Evolutionary conservation across 2,329 filamentous ascomycete species (phyloP), one percentile per base, ranked within the genome.

Genomic region (Fusarium penzigii): DNA sequence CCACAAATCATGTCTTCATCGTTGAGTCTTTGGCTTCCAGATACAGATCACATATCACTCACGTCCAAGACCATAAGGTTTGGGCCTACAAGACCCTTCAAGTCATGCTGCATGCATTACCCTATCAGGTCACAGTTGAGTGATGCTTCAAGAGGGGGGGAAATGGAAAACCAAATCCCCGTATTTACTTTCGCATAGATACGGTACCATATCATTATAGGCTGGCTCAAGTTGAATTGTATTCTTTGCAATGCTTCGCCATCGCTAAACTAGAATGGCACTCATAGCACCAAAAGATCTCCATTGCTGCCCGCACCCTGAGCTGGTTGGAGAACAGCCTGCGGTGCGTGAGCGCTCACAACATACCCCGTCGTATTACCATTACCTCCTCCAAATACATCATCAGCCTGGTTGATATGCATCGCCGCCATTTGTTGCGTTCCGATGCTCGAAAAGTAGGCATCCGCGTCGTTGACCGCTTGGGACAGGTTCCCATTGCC

Each of bases 371-470:
- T 75, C 57, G 78, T 76, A 43, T 75, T 74, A 43, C 77, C 78
- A 17, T 77, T 78, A 32, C 78, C 80, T 44, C 83, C 84, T 17
- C 84, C 85, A 67, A 87, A 87, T 13, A 83, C 61, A 46, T 73
- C 83, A 61, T 87, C 86, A 42, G 85, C 77, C 50, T 79, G 77
- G 43, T 87, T 83, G 52, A 92, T 78, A 51, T 81, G 79, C 82
- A 92, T 84, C 14, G 83, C 80, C 5, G 83, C 84, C 86, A 92
- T 89, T 68, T 89, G 86, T 68, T 87, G 83, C 53, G 76, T 83
- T 1, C 87, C 86, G n/a, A 92, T 78, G 42, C 85, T 88, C 14
- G 89, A 86, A 72, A 97, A 97, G 72, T 96, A 97, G 14, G 87
- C 85, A 66, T 97, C 93, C 10, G 92, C 93, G 49, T 94, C 92